Percentiles rank a stretch among this genome's conserved stretches.
Conservation (phyloP, 2,329 filamentous ascomycete species). For the Colletotrichum spinosum region DNA sequence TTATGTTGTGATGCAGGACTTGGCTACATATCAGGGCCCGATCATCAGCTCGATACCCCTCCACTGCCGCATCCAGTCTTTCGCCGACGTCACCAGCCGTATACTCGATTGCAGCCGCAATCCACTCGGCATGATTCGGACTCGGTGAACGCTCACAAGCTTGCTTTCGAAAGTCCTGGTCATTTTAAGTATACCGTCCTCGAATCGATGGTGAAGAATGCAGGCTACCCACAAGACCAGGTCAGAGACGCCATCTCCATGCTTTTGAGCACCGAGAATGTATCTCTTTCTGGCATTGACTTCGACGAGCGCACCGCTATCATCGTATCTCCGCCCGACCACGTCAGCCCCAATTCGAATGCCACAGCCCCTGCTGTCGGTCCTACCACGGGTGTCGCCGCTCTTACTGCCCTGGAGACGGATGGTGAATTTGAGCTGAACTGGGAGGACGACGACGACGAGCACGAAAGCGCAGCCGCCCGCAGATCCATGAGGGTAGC, state of each 20-base stretch:
- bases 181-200: slow-evolving; percentile 48
- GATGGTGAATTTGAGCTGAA: no score
- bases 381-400: no score
- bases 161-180: slow-evolving; percentile 41
- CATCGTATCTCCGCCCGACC: background rate
- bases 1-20: slow-evolving; percentile 75
- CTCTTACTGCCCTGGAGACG: no score
- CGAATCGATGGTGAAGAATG: slow-evolving; percentile 51
- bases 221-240: slow-evolving; percentile 47
- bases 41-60: slow-evolving; percentile 61
- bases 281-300: slow-evolving; percentile 44
- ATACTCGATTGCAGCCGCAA: slow-evolving; percentile 34
- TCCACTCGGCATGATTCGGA: slow-evolving; percentile 10
- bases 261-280: slow-evolving; percentile 50
- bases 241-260: slow-evolving; percentile 48
- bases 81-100: slow-evolving; percentile 31
- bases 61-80: slow-evolving; percentile 52
- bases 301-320: slow-evolving; percentile 47
- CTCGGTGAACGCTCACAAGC: slow-evolving; percentile 40
- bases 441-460: background rate
- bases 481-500: slow-evolving; percentile 29
- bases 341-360: slow-evolving; percentile 39
- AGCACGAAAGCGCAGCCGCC: slow-evolving; percentile 20
- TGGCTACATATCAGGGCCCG: slow-evolving; percentile 74
- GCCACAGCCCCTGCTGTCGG: background rate